Evolutionary conservation across 441 rosid species (phyloP).

Genomic region (Populus tomentosa): DNA sequence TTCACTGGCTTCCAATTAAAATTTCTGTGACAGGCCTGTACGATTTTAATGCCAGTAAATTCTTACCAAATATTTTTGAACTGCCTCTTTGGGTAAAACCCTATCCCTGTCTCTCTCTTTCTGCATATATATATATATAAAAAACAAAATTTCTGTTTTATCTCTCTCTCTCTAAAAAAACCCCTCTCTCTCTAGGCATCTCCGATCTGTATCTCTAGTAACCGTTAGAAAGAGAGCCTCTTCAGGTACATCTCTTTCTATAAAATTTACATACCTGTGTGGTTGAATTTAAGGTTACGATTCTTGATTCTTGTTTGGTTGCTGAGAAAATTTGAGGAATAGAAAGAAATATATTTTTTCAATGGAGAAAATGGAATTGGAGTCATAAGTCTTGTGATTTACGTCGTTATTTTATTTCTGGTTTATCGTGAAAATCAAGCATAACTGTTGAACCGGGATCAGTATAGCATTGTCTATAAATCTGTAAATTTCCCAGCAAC

Average conservation of each 20-base stretch:
- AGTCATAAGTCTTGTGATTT: not conserved
- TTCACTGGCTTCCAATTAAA: not conserved
- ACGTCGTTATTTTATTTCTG: not conserved
- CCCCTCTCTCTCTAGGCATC: not conserved
- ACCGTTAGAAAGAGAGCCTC: conserved; percentile 22
- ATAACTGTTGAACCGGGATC: no score
- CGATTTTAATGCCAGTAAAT: not conserved
- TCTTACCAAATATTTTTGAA: not conserved
- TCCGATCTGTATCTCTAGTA: conserved; percentile 23
- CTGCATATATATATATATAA: not conserved
- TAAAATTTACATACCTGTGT: not conserved
- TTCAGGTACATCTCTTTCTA: conserved; percentile 14
- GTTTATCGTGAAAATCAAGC: not conserved
- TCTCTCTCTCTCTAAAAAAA: not conserved
- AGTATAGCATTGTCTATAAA: not conserved
- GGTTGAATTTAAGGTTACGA: not conserved
- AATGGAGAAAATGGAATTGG: not conserved
- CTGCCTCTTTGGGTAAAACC: conserved; percentile 2
- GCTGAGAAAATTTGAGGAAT: not conserved
- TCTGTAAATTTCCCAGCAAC: not conserved
- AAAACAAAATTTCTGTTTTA: not conserved
- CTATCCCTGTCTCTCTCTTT: not conserved
- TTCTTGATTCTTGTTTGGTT: not conserved
- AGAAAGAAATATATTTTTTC: not conserved
- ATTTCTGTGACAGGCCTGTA: not conserved